phyloP scores from a whole-genome alignment of 805 yeast species.

The Naumovozyma castellii region DNA sequence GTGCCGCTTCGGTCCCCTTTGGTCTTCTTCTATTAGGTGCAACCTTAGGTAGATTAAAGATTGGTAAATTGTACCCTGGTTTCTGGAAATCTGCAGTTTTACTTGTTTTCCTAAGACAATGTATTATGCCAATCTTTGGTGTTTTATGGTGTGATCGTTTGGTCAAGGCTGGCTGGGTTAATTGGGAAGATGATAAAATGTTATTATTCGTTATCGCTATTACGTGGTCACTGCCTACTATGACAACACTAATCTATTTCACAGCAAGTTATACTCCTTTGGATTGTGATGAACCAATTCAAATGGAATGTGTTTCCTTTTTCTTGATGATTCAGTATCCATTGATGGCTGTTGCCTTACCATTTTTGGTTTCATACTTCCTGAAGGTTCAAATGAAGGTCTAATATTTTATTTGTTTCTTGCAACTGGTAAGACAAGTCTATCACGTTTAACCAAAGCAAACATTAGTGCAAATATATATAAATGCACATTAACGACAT shows the following conservation, averaged over 20 bases:
- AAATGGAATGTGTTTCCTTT: slow-evolving; percentile 81
- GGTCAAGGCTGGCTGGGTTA: slow-evolving; percentile 58
- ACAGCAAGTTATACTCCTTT: slow-evolving; percentile 84
- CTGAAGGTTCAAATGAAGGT: slow-evolving; percentile 28
- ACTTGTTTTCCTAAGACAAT: slow-evolving; percentile 49
- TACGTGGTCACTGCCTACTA: slow-evolving; percentile 76
- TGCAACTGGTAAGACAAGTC: not conserved
- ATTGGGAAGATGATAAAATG: slow-evolving; percentile 38
- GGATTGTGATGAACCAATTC: slow-evolving; percentile 32
- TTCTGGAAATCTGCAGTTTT: slow-evolving; percentile 56
- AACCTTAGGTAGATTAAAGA: slow-evolving; percentile 67
- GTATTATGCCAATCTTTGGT: slow-evolving; percentile 76
- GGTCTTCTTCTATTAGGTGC: slow-evolving; percentile 83
- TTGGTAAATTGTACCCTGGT: slow-evolving; percentile 54
- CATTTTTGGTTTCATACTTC: slow-evolving; percentile 42
- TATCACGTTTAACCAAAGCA: not conserved
- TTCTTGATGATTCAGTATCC: slow-evolving; percentile 67
- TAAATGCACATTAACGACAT: no score
- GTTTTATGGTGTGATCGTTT: slow-evolving; percentile 54
- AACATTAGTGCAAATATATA: no score
- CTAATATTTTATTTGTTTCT: slow-evolving; percentile 4
- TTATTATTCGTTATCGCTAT: slow-evolving; percentile 67
- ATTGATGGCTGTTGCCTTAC: slow-evolving; percentile 56
- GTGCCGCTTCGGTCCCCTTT: slow-evolving; percentile 82
- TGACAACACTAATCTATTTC: slow-evolving; percentile 78